phyloP scores from a whole-genome alignment of 176 grass and related monocot species.

The Carex pumila region DNA sequence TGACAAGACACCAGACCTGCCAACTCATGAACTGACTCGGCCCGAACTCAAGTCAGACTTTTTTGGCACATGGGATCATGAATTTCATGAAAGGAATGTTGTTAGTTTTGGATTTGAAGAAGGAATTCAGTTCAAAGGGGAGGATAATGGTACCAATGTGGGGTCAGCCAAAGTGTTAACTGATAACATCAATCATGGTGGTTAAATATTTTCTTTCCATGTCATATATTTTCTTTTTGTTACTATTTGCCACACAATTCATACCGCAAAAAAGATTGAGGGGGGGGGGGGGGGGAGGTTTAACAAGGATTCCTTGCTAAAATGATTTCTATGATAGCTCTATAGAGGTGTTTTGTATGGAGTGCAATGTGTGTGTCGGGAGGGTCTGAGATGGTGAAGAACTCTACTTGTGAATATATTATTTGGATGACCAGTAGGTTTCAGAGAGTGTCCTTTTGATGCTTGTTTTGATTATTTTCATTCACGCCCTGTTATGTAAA shows the following conservation, averaged over 20 bases:
- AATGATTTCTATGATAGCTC: not conserved
- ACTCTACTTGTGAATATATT: conserved; percentile 16
- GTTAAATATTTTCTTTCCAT: not conserved
- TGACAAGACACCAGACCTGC: conserved; percentile 28
- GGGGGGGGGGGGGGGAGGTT: not conserved
- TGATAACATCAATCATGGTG: conserved; percentile 13
- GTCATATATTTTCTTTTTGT: not conserved
- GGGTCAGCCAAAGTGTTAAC: conserved; percentile 7
- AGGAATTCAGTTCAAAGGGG: conserved; percentile 40
- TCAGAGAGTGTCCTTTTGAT: not conserved
- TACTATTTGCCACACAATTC: not conserved
- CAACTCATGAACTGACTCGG: conserved; percentile 20
- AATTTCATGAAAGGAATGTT: conserved; percentile 35
- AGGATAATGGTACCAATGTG: conserved; percentile 29
- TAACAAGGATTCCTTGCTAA: not conserved
- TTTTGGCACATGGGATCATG: conserved; percentile 54
- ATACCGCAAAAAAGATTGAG: no score
- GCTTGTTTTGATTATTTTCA: not conserved
- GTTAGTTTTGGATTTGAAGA: conserved; percentile 14
- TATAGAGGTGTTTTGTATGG: not conserved
- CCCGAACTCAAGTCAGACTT: conserved; percentile 65
- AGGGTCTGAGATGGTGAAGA: not conserved
- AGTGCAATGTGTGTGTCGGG: not conserved
- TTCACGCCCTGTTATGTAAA: conserved; percentile 6
- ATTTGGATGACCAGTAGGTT: conserved; percentile 6